phyloP scores from a whole-genome alignment of 208 protist species.

The Acanthamoeba polyphaga region DNA sequence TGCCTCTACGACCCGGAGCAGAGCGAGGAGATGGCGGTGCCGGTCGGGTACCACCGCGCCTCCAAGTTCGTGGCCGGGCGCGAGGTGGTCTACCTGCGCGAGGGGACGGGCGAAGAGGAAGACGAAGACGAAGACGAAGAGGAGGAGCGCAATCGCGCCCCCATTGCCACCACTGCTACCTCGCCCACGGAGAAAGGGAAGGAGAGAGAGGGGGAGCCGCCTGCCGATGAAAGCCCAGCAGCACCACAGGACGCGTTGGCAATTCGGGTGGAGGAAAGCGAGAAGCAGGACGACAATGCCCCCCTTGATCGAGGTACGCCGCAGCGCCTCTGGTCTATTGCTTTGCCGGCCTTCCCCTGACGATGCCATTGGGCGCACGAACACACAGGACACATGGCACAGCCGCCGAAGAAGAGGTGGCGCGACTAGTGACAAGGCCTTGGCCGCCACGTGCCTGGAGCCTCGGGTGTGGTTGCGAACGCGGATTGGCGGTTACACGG shows the following conservation, averaged over 20 bases:
- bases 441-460: no score
- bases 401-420: slow-evolving; percentile 5
- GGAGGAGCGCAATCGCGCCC: background rate
- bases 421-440: background rate
- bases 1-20: slow-evolving; percentile 28
- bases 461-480: no score
- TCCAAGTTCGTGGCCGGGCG: background rate
- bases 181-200: background rate
- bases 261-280: no score
- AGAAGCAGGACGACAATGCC: background rate
- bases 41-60: background rate
- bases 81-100: background rate
- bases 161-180: background rate
- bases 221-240: background rate
- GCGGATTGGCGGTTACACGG: no score
- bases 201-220: background rate
- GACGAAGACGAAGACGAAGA: background rate
- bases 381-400: background rate
- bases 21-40: background rate
- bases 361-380: background rate
- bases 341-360: no score
- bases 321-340: no score
- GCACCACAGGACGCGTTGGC: no score
- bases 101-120: background rate
- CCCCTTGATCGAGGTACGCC: no score